Evolutionary conservation across 768 basidiomycete species (phyloP).

Genomic region (Rhizopogon sp.): DNA sequence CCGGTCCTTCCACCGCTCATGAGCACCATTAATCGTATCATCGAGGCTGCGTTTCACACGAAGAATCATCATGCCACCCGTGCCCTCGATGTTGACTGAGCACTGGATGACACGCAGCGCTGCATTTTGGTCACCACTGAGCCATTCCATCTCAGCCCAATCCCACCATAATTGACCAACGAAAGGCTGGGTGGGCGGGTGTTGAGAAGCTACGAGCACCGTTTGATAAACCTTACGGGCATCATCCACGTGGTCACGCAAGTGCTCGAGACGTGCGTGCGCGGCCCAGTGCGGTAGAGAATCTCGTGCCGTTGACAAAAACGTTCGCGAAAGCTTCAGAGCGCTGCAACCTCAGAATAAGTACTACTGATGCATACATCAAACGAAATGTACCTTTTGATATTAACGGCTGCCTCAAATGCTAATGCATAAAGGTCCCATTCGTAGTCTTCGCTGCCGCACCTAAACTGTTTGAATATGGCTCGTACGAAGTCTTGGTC

Average conservation of each 20-base stretch:
- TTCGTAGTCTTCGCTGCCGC: conserved; percentile 42
- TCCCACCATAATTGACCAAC: conserved; percentile 65
- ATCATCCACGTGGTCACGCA: conserved; percentile 59
- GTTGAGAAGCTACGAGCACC: conserved; percentile 46
- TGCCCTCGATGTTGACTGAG: conserved; percentile 48
- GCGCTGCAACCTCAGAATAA: conserved; percentile 39
- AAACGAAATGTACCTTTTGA: conserved; percentile 45
- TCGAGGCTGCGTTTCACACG: conserved; percentile 63
- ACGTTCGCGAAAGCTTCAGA: conserved; percentile 57
- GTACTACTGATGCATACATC: conserved; percentile 6
- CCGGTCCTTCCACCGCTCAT: conserved; percentile 46
- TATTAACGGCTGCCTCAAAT: conserved; percentile 57
- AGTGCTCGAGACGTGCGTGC: conserved; percentile 70
- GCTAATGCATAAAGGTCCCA: conserved; percentile 67
- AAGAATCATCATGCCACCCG: conserved; percentile 49
- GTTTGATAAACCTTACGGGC: conserved; percentile 78
- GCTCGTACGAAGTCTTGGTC: conserved; percentile 47
- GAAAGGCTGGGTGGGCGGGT: conserved; percentile 28
- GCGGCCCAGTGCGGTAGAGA: conserved; percentile 66
- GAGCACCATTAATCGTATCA: conserved; percentile 33
- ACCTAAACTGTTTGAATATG: conserved; percentile 54
- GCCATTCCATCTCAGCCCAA: conserved; percentile 86
- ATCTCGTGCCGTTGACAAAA: conserved; percentile 52
- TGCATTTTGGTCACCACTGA: conserved; percentile 43
- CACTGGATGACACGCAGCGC: conserved; percentile 51